A percentile compares a stretch with the other conserved stretches of the same genome.
phyloP scores from a whole-genome alignment of 176 grass and related monocot species.

The Ensete ventricosum region DNA sequence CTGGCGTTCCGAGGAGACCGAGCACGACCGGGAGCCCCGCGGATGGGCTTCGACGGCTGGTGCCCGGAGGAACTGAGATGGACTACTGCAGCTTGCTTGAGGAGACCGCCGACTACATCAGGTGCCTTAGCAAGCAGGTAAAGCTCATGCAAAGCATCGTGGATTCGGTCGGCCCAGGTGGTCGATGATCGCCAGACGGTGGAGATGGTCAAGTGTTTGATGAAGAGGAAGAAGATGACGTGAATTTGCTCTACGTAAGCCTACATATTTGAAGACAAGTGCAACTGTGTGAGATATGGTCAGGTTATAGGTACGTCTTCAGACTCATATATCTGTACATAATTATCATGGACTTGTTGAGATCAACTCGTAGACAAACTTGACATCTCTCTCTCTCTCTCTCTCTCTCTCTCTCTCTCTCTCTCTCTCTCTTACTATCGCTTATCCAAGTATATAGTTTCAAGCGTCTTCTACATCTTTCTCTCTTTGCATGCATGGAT shows the following conservation, averaged over 20 bases:
- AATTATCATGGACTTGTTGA: neutral
- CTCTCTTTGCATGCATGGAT: no score
- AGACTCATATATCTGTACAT: neutral
- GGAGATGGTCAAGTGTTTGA: no score
- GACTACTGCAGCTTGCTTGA: constrained; percentile 76
- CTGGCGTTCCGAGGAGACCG: neutral
- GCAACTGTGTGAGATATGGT: neutral
- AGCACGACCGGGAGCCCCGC: no score
- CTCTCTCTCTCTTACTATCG: no score
- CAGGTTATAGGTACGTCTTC: no score
- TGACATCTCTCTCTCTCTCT: no score
- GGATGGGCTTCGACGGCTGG: constrained; percentile 47
- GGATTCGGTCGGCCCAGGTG: constrained; percentile 42
- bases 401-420: no score
- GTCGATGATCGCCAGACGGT: neutral
- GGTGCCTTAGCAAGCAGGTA: constrained; percentile 58
- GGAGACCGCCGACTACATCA: constrained; percentile 80
- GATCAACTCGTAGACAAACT: neutral
- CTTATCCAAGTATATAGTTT: no score
- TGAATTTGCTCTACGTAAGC: neutral
- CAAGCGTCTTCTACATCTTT: no score
- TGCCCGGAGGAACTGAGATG: constrained; percentile 63
- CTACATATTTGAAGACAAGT: neutral
- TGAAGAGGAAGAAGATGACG: neutral
- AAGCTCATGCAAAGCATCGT: constrained; percentile 79